Evolutionary conservation across 2,329 filamentous ascomycete species (phyloP), one percentile per base, ranked within the genome.

Genomic region (Penicillium sp.): DNA sequence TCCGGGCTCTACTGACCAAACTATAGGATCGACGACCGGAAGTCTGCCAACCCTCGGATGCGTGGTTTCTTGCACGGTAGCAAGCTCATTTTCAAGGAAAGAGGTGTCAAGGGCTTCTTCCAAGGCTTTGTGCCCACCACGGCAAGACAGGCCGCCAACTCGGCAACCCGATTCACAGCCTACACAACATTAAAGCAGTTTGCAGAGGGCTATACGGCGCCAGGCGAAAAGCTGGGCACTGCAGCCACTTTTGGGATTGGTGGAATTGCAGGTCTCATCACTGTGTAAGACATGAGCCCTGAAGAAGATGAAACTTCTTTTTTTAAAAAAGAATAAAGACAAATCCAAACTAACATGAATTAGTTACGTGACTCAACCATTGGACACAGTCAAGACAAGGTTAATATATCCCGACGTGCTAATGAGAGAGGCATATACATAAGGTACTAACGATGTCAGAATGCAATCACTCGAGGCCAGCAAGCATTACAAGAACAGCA

Each of bases 381-480:
- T 99, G 43, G 94, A 99, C 75, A 97, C 93, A 0, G 84, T 99
- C 73, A 99, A 99, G 84, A 99, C 94, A 48, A 79, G 84, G 79
- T 82, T 65, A 55, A 65, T 58, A 47, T 40, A 47, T 40, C 29
- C 36, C 19, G 16, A 29, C n/a, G 2, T 1, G 13, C 16, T 5
- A 19, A 34, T 21, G 15, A 33, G 11, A 13, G 29, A 31, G 10
- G 13, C 3, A n/a, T 29, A 36, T 21, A 43, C 31, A 29, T 16
- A 29, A 36, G n/a, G 34, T 38, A 38, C 55, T 69, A 45, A 70
- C 51, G 44, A 6, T 33, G 45, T 50, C 58, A 82, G 91, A 60
- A 99, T 99, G 94, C 94, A 99, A 83, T 96, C 91, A 65, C 88
- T 97, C 60, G 91, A 97, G 74, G 91, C 93, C 34, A 84, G 84